Conservation (phyloP, 2,329 filamentous ascomycete species). For the Claviceps capensis region DNA sequence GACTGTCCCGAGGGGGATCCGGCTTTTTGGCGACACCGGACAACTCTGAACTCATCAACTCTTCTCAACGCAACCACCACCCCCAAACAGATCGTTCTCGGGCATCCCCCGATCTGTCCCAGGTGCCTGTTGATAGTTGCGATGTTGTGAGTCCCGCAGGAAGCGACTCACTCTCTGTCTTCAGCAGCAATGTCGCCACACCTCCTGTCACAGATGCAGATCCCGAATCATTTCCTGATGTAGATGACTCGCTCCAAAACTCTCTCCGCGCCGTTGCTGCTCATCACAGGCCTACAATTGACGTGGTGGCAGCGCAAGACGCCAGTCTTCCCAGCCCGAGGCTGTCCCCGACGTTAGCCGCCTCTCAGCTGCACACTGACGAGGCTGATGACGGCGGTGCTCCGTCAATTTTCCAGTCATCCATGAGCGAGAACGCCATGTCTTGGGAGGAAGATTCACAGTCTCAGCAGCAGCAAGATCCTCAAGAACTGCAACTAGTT, state of each 20-base stretch:
- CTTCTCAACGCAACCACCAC: slow-evolving; percentile 24
- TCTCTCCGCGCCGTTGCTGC: slow-evolving; percentile 31
- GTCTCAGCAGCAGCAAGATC: slow-evolving; percentile 16
- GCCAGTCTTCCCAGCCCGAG: slow-evolving; percentile 90
- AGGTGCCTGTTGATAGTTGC: slow-evolving; percentile 22
- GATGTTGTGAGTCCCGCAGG: slow-evolving; percentile 37
- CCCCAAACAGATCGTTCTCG: slow-evolving; percentile 27
- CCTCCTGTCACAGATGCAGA: slow-evolving; percentile 65
- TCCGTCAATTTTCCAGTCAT: slow-evolving; percentile 19
- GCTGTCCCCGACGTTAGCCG: slow-evolving; percentile 78
- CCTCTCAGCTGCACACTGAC: slow-evolving; percentile 39
- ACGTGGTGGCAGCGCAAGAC: slow-evolving; percentile 66
- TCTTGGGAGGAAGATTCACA: slow-evolving; percentile 30
- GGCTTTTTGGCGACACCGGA: slow-evolving; percentile 44
- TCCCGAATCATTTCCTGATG: slow-evolving; percentile 42
- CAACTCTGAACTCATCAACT: slow-evolving; percentile 30
- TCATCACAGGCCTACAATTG: slow-evolving; percentile 41
- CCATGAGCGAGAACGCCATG: slow-evolving; percentile 14
- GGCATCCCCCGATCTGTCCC: slow-evolving; percentile 31
- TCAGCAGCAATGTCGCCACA: slow-evolving; percentile 53
- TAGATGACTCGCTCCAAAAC: slow-evolving; percentile 34
- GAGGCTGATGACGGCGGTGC: slow-evolving; percentile 30
- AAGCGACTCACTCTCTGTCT: slow-evolving; percentile 45
- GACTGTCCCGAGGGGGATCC: slow-evolving; percentile 12
- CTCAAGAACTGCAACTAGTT: slow-evolving; percentile 10